phyloP scores from a whole-genome alignment of 176 grass and related monocot species.

The Hordeum vulgare region MorexV3_pseudomolecules_assembly NC_058519.1:653912797-653913296 shows the following conservation, averaged over 20 bases:
- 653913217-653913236: not conserved
- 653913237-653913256: not conserved
- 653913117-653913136: not conserved
- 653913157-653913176: not conserved
- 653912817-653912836: slow-evolving; percentile 53
- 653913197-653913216: not conserved
- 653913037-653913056: slow-evolving; percentile 60
- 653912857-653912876: slow-evolving; percentile 89
- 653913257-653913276: not conserved
- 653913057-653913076: slow-evolving; percentile 49
- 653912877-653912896: slow-evolving; percentile 75
- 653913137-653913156: not conserved
- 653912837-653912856: slow-evolving; percentile 87
- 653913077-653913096: slow-evolving; percentile 1
- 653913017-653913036: slow-evolving; percentile 79
- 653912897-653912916: slow-evolving; percentile 36
- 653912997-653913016: slow-evolving; percentile 70
- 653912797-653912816: not conserved
- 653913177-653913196: not conserved
- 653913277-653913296: not conserved
- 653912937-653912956: not conserved
- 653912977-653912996: slow-evolving; percentile 12
- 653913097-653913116: not conserved
- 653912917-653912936: not conserved
- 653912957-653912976: not conserved